Evolutionary conservation across 192 early-diverging fungal genomes (phyloP), one percentile per base, ranked within the genome.

Genomic region (Fimicolochytrium jonesii): DNA sequence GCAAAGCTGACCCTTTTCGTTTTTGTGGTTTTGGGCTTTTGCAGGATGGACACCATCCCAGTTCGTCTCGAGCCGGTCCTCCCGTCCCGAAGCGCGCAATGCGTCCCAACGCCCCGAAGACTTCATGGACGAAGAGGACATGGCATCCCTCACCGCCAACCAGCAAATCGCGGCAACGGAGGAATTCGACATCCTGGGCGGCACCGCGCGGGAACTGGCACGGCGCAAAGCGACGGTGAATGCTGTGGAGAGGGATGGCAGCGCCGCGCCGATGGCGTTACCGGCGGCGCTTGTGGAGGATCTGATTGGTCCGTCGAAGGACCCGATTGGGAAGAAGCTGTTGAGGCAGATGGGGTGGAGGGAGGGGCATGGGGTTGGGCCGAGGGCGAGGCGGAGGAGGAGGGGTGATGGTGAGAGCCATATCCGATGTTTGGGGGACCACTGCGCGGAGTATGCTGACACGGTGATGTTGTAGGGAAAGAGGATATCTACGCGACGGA

Each of bases 61-160:
- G 7, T 95, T 92, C 70, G 82, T 86, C 2, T 94, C 94, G 1
- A 90, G 89, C 6, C 80, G 91, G 32, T 67, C 54, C 26, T 77
- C 78, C 5, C 82, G 92, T 11, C 75, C 74, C 5, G 58, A 59
- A 44, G 22, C 36, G 84, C 44, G 62, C 54, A 35, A 76, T 37
- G 64, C n/a, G 35, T 42, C 51, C 63, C 52, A 70, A 13, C 43
- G 69, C 13, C 85, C 87, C 23, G 89, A 95, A 59, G 94, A 98
- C 61, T 96, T 85, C 59, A 98, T 98, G 96, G 96, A 98, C 73
- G 92, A 94, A 5, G 93, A 98, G 61, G 96, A 98, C 59, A 59
- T 90, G 20, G 85, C 83, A 57, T 91, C 44, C 17, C 17, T 39
- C 13, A 10, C 61, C 84, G 86, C 78, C 78, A 55, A 69, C 1